Conservation (phyloP, 2,329 filamentous ascomycete species). For the Alternaria triticimaculans region DNA sequence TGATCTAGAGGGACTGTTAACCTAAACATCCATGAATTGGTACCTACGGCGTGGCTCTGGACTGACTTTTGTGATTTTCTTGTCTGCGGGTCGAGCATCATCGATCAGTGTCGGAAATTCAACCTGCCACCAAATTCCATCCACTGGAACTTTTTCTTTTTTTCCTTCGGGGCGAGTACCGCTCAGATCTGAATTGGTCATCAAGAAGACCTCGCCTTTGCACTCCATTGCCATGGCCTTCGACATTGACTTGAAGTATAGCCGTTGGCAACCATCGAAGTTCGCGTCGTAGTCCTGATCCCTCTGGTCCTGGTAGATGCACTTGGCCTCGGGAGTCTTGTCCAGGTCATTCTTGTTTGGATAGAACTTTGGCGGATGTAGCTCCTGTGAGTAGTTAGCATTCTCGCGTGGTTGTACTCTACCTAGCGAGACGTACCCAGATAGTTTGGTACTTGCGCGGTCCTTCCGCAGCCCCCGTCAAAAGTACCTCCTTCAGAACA, state of each 20-base stretch:
- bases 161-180: background rate
- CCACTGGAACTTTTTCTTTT: background rate
- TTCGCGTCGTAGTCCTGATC: background rate
- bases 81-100: constrained; percentile 1
- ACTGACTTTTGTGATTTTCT: constrained; percentile 13
- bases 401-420: background rate
- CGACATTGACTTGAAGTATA: constrained; percentile 15
- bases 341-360: constrained; percentile 1
- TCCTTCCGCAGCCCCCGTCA: background rate
- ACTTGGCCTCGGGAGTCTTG: constrained; percentile 5
- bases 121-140: constrained; percentile 14
- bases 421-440: background rate
- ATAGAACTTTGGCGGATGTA: constrained; percentile 11
- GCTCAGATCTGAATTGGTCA: constrained; percentile 5
- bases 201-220: constrained; percentile 10
- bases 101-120: constrained; percentile 17
- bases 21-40: background rate
- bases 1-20: background rate
- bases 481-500: background rate
- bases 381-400: constrained; percentile 3
- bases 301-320: background rate
- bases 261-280: constrained; percentile 8
- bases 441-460: background rate
- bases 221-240: constrained; percentile 13
- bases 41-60: background rate